Evolutionary conservation across 176 grass and related monocot genomes (phyloP), one percentile per base, ranked within the genome.

Genomic region (Ananas comosus): DNA sequence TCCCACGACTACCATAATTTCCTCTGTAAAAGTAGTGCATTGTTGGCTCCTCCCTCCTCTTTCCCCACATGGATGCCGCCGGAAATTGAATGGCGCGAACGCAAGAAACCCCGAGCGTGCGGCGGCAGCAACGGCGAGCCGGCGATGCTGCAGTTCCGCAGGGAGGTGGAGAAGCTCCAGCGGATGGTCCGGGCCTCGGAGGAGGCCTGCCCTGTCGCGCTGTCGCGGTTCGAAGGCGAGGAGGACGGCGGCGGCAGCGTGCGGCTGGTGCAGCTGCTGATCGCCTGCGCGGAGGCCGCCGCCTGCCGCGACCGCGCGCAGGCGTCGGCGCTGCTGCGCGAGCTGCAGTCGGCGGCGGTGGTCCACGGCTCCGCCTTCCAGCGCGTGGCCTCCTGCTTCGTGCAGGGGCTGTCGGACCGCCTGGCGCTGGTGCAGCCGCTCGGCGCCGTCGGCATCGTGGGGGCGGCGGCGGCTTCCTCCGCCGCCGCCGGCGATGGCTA

Each of bases 221-320:
- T 29, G 28, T 29, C 28, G 2, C 28, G 28, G 3, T 29, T 29
- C 0, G 53, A 18, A 0, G 72, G 68, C 0, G 61, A 54, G 2
- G 78, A 65, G 23, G 23, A 24, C 23, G 23, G 23, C 13, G 83
- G 69, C 1, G 80, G 78, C 1, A 80, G 83, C 24, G 84, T 91
- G 88, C 70, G 78, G 7, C 83, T 91, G 25, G 80, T 91, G 48
- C 88, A 86, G 67, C 78, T 91, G 0, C 83, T 91, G 1, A 85
- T 91, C 1, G 81, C 88, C 10, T 91, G 88, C 75, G 88, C 88
- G 2, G 88, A 91, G 88, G 88, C 88, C 27, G 88, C 87, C 58
- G 84, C 84, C 9, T 91, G 88, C 78, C 88, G 88, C 21, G 88
- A 91, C 81, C 78, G 88, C 12, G 78, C 64, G 11, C 88, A 86